Percentiles rank a stretch among this genome's conserved stretches.
These are phyloP conservation scores for Amesomyces nigricolor DNA, from an alignment of 2,329 filamentous ascomycete species.

Conservation along the genomic window DNA sequence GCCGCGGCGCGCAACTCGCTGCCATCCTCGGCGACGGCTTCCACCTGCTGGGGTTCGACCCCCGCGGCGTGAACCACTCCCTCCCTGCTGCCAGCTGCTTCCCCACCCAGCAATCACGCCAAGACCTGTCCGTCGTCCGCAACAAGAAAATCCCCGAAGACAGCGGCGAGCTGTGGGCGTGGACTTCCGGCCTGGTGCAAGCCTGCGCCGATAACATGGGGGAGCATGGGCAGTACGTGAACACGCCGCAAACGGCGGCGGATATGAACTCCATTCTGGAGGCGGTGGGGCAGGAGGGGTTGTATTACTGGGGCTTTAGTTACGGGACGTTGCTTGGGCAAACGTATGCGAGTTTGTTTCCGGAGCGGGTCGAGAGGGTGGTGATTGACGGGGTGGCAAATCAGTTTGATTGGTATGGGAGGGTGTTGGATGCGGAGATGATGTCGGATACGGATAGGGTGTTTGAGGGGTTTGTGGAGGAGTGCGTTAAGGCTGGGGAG, in stretches of 20 bases:
- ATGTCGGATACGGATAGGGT: constrained; percentile 40
- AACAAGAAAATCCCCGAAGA: constrained; percentile 30
- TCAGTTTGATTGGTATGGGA: constrained; percentile 38
- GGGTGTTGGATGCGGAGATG: constrained; percentile 34
- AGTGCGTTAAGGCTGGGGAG: constrained; percentile 43
- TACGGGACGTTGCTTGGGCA: constrained; percentile 38
- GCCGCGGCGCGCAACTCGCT: constrained; percentile 33
- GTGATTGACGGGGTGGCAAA: constrained; percentile 34
- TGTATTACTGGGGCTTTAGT: constrained; percentile 39
- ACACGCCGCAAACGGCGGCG: constrained; percentile 45
- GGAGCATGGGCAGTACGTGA: constrained; percentile 40
- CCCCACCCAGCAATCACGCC: constrained; percentile 32
- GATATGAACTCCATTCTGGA: constrained; percentile 48
- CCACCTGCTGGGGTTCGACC: constrained; percentile 44
- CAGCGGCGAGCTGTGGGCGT: constrained; percentile 37
- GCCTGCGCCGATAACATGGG: constrained; percentile 42
- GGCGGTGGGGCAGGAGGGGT: constrained; percentile 34
- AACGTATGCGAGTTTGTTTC: constrained; percentile 37
- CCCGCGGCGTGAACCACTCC: constrained; percentile 40
- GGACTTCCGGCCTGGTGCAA: constrained; percentile 37
- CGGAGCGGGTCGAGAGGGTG: constrained; percentile 32
- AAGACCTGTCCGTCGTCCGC: constrained; percentile 24
- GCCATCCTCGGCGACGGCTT: constrained; percentile 39
- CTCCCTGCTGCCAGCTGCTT: constrained; percentile 37
- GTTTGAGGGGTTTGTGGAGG: constrained; percentile 38